These are phyloP conservation scores for Jaenimonas drosophilae DNA, from an alignment of 208 protist genomes.

Conservation along the genomic window DNA sequence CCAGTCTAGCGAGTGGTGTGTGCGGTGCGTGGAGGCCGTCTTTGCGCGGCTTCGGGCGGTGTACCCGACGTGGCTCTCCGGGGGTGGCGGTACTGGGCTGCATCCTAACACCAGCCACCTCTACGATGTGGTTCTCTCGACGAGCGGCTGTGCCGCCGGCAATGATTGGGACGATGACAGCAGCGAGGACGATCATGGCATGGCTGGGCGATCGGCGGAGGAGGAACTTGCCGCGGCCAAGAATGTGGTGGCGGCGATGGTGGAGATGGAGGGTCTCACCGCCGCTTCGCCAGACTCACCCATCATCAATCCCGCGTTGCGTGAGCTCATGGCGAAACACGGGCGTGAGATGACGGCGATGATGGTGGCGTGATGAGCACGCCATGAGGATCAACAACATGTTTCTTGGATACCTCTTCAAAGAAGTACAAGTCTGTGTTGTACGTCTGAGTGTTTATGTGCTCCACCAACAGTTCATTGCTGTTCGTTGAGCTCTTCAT, in stretches of 20 bases:
- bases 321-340: too few species aligned
- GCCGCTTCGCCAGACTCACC: too few species aligned
- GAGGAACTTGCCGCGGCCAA: constrained; percentile 20
- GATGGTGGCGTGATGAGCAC: background rate
- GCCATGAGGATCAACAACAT: background rate
- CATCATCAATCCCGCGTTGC: too few species aligned
- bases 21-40: constrained; percentile 10
- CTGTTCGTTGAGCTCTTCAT: background rate
- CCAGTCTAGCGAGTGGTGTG: constrained; percentile 8
- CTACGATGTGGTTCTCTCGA: background rate
- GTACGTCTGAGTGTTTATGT: background rate
- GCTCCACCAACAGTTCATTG: background rate
- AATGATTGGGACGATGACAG: constrained; percentile 41
- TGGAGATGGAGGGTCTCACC: too few species aligned
- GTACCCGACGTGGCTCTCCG: constrained; percentile 14
- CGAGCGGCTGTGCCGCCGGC: background rate
- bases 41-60: constrained; percentile 20
- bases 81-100: too few species aligned
- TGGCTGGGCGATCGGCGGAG: constrained; percentile 13
- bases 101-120: background rate
- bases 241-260: constrained; percentile 11
- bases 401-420: background rate
- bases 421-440: background rate
- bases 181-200: constrained; percentile 15
- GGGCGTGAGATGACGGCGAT: too few species aligned